These are phyloP conservation scores for Ascochyta viciae-villosae DNA, from an alignment of 2,329 filamentous ascomycete genomes.

Conservation along the genomic window DNA sequence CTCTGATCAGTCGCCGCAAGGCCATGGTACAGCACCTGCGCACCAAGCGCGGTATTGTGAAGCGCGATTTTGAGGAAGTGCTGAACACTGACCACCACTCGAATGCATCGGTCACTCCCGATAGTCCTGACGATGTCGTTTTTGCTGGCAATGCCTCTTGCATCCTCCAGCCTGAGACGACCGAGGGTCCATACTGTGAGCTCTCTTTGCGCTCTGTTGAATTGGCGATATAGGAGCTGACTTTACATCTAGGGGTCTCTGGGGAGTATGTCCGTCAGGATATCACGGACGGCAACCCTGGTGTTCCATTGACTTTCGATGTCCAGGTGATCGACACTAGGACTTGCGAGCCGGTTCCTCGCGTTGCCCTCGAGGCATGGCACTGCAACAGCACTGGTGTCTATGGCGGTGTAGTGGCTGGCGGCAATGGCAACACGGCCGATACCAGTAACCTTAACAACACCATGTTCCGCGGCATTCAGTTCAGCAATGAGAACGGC, in stretches of 20 bases:
- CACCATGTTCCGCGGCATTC: conserved; percentile 56
- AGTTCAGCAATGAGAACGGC: conserved; percentile 54
- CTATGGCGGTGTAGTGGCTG: conserved; percentile 53
- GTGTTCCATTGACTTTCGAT: conserved; percentile 57
- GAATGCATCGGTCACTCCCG: conserved; percentile 20
- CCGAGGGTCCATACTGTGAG: conserved; percentile 35
- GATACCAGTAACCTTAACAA: conserved; percentile 33
- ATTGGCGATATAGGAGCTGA: not conserved
- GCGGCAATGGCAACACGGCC: conserved; percentile 48
- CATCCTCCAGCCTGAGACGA: conserved; percentile 33
- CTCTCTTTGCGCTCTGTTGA: conserved; percentile 41
- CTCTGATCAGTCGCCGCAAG: conserved; percentile 47
- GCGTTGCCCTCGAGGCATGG: conserved; percentile 60
- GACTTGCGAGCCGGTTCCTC: conserved; percentile 58
- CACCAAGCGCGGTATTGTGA: conserved; percentile 28
- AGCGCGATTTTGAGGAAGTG: conserved; percentile 25
- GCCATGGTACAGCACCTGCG: conserved; percentile 48
- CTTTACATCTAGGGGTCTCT: conserved; percentile 15
- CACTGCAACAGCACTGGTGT: conserved; percentile 43
- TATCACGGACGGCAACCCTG: conserved; percentile 55
- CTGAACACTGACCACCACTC: conserved; percentile 34
- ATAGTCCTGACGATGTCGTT: conserved; percentile 25
- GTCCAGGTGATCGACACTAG: conserved; percentile 60
- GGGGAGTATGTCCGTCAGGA: conserved; percentile 59
- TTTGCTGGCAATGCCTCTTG: conserved; percentile 33